These are phyloP conservation scores for Cytospora chrysosperma DNA, from an alignment of 2,329 filamentous ascomycete genomes.

Conservation along the genomic window DNA sequence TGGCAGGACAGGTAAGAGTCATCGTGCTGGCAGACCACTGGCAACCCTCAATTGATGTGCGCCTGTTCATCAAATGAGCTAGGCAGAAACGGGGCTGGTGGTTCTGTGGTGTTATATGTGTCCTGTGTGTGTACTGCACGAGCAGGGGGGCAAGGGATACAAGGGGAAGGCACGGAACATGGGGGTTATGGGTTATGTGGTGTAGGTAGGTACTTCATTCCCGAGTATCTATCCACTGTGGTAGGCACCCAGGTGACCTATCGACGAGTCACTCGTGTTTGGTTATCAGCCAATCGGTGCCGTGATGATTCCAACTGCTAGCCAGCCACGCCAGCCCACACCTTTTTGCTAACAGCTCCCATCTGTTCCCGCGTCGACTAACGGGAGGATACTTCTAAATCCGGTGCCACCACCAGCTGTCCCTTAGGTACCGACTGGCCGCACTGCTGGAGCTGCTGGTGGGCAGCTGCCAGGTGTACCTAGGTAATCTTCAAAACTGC, in stretches of 20 bases:
- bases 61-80: slow-evolving; percentile 15
- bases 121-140: not conserved
- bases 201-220: no score
- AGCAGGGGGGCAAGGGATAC: not conserved
- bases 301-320: not conserved
- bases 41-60: slow-evolving; percentile 17
- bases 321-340: not conserved
- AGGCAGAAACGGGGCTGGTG: slow-evolving; percentile 25
- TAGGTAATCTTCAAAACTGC: slow-evolving; percentile 38
- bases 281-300: not conserved
- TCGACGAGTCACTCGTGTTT: not conserved
- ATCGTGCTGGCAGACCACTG: not conserved
- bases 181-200: no score
- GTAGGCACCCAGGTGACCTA: no score
- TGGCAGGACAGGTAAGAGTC: not conserved
- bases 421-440: not conserved
- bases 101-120: not conserved
- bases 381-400: not conserved
- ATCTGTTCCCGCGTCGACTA: not conserved
- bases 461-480: slow-evolving; percentile 1
- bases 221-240: no score
- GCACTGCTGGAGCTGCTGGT: not conserved
- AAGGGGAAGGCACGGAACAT: not conserved
- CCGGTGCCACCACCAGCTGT: not conserved
- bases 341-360: not conserved